These are phyloP conservation scores for Pleoardoris graminearum DNA, from an alignment of 2,329 filamentous ascomycete genomes.

Conservation along the genomic window DNA sequence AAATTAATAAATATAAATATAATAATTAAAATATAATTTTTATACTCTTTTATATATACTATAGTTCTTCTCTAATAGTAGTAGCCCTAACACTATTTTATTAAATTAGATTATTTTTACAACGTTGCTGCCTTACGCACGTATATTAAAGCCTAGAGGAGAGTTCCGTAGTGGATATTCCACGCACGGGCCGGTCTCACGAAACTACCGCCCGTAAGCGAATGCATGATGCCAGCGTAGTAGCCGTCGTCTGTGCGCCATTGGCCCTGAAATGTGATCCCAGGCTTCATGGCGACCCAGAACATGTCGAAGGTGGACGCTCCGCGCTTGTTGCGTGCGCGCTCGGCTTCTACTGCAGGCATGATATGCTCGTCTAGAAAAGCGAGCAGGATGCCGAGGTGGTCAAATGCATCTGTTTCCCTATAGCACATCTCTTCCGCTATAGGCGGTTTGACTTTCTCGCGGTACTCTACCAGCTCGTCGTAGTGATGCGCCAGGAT, in stretches of 20 bases:
- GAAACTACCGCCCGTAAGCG: not conserved
- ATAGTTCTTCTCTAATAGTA: too few species aligned
- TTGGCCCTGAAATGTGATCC: not conserved
- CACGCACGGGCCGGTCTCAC: not conserved
- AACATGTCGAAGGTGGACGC: not conserved
- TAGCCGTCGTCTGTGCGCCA: not conserved
- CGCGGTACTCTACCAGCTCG: slow-evolving; percentile 4
- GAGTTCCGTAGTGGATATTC: not conserved
- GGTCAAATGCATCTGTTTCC: slow-evolving; percentile 7
- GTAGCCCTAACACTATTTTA: too few species aligned
- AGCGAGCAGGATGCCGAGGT: slow-evolving; percentile 1
- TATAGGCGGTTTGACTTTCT: not conserved
- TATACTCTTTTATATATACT: too few species aligned
- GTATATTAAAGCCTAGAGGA: too few species aligned
- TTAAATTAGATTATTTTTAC: too few species aligned
- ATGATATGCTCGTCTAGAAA: slow-evolving; percentile 10
- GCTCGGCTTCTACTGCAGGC: slow-evolving; percentile 5
- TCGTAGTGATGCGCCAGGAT: slow-evolving; percentile 13
- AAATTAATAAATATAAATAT: too few species aligned
- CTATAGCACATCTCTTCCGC: slow-evolving; percentile 1
- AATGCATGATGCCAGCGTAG: slow-evolving; percentile 4
- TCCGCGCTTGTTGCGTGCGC: slow-evolving; percentile 2
- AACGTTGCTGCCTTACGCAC: too few species aligned
- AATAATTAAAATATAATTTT: too few species aligned
- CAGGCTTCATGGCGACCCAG: slow-evolving; percentile 8